phyloP scores from a whole-genome alignment of 306 rosid genomes.

The Dalbergia oliveri region DNA sequence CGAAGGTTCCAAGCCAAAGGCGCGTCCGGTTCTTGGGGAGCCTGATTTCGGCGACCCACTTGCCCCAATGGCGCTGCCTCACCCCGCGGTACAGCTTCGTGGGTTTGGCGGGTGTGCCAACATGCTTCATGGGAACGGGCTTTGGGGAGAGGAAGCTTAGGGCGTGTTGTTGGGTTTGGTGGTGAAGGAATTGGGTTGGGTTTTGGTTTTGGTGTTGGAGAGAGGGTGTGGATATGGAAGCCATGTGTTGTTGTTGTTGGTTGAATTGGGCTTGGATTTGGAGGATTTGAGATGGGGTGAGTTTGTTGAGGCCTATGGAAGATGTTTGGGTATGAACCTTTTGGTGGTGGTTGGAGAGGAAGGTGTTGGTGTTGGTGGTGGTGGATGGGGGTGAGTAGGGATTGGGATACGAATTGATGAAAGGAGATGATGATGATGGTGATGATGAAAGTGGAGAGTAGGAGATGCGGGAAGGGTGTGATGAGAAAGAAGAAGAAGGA shows the following conservation, averaged over 20 bases:
- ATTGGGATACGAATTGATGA: conserved; percentile 44
- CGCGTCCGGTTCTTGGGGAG: conserved; percentile 92
- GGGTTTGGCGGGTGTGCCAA: conserved; percentile 54
- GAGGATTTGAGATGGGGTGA: conserved; percentile 76
- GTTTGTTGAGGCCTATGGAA: conserved; percentile 71
- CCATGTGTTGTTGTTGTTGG: conserved; percentile 35
- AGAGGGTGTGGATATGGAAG: conserved; percentile 45
- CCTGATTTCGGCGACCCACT: conserved; percentile 97
- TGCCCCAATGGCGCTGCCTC: conserved; percentile 95
- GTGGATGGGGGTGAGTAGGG: conserved; percentile 36
- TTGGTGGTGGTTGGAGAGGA: not conserved
- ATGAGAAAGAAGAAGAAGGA: conserved; percentile 9
- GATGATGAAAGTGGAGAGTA: conserved; percentile 1
- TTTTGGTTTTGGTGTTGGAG: conserved; percentile 16
- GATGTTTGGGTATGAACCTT: conserved; percentile 49
- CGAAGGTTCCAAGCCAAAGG: conserved; percentile 97
- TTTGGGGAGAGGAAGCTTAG: conserved; percentile 55
- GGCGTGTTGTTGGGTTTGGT: conserved; percentile 32
- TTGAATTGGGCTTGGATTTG: conserved; percentile 81
- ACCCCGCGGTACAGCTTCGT: conserved; percentile 87
- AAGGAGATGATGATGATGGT: conserved; percentile 20
- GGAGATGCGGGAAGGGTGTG: too few relatives aligned
- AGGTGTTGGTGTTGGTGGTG: conserved; percentile 37
- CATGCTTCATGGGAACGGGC: conserved; percentile 72
- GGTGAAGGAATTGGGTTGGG: conserved; percentile 12